phyloP scores from a whole-genome alignment of 148 eudicot genomes.

The Chenopodium album region DNA sequence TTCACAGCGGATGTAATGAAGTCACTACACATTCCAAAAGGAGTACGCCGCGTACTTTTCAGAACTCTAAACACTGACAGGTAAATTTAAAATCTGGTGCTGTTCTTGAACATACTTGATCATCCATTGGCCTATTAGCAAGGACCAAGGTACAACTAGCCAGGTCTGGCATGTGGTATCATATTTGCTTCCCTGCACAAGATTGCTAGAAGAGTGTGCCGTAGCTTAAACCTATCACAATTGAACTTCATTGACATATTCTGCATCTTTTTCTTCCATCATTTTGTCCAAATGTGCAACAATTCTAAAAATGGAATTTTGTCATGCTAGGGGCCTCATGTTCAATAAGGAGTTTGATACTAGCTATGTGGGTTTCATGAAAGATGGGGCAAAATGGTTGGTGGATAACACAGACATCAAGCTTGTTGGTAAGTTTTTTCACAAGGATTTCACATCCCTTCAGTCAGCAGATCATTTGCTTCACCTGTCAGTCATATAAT shows the following conservation, averaged over 20 bases:
- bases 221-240: not conserved
- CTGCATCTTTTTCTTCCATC: not conserved
- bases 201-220: not conserved
- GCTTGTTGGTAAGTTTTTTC: conserved; percentile 73
- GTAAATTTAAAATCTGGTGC: conserved; percentile 27
- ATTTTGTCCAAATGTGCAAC: not conserved
- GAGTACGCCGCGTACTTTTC: conserved; percentile 87
- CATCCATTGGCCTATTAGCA: not conserved
- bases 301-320: conserved; percentile 1
- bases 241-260: not conserved
- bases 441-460: no score
- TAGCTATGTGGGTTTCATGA: conserved; percentile 91
- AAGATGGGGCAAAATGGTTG: conserved; percentile 97
- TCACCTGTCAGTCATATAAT: no score
- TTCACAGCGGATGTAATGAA: conserved; percentile 45
- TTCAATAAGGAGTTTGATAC: conserved; percentile 82
- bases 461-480: no score
- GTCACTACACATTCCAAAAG: conserved; percentile 69
- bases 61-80: conserved; percentile 91
- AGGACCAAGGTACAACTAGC: no score
- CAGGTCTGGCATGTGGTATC: not conserved
- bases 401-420: conserved; percentile 93
- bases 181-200: not conserved
- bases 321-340: conserved; percentile 68
- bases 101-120: conserved; percentile 4